Evolutionary conservation across 148 eudicot genomes (phyloP).

Genomic region (Amaranthus palmeri): DNA sequence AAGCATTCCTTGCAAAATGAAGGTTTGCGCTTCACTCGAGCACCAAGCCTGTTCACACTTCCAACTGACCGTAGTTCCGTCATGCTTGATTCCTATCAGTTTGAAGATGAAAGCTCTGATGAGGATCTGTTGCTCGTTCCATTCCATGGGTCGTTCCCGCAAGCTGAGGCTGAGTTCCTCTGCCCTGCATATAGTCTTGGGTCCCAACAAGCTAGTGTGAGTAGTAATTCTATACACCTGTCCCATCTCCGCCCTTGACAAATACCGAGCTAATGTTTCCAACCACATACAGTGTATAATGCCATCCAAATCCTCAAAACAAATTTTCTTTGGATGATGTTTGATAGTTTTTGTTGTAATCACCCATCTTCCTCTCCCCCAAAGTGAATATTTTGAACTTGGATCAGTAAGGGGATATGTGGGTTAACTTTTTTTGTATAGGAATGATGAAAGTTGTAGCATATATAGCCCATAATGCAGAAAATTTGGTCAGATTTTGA

Average conservation of each 20-base stretch:
- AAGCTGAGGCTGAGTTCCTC: conserved; percentile 96
- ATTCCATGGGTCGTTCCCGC: conserved; percentile 69
- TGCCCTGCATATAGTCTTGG: conserved; percentile 45
- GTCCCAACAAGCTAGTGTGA: conserved; percentile 58
- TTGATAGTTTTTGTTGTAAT: conserved; percentile 17
- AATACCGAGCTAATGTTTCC: conserved; percentile 10
- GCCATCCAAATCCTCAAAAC: conserved; percentile 17
- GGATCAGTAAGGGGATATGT: conserved; percentile 22
- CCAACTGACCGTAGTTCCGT: conserved; percentile 44
- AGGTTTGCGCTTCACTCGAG: conserved; percentile 45
- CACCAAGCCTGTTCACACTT: conserved; percentile 43
- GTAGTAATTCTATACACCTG: conserved; percentile 56
- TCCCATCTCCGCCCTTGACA: conserved; percentile 39
- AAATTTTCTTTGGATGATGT: conserved; percentile 30
- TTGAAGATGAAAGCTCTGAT: conserved; percentile 54
- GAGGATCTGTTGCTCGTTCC: conserved; percentile 87
- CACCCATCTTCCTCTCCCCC: conserved; percentile 14
- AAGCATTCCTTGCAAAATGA: conserved; percentile 47
- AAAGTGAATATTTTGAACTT: conserved; percentile 35
- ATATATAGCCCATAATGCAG: conserved; percentile 30
- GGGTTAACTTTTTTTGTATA: conserved; percentile 46
- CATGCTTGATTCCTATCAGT: conserved; percentile 48
- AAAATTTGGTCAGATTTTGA: conserved; percentile 24
- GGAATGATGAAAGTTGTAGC: conserved; percentile 36
- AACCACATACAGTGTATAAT: conserved; percentile 3